Evolutionary conservation across 148 eudicot species (phyloP), one percentile per base, ranked within the genome.

Genomic region (Fagopyrum homotropicum): DNA sequence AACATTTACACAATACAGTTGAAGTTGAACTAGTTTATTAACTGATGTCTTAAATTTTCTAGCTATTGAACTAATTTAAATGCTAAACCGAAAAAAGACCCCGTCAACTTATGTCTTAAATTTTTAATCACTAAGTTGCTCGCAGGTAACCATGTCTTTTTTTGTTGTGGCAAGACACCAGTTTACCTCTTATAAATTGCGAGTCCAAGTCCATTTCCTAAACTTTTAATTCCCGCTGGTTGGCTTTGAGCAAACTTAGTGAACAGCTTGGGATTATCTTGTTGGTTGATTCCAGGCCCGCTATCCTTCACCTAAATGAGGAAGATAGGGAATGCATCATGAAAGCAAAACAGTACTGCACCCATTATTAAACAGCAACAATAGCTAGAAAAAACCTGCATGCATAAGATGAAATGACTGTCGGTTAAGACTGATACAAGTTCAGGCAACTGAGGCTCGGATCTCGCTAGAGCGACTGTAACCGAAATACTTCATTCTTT

Each of bases 101-200:
- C 40, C 40, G 40, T 35, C 40, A 35, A 35, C 40, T 35, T 35
- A 35, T 35, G 40, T 35, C 2, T 35, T 35, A 22, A 22, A 22
- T 2, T 35, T 35, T 35, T 35, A 35, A 35, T 35, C 3, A 35
- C 40, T 1, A 35, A 35, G 40, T 35, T 35, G 0, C 40, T 35
- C 40, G 40, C 40, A 35, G 40, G 40, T 35, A 35, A 35, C 40
- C 40, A 35, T 35, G 40, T 1, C 40, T 35, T 2, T 35, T 2
- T 35, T 35, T 35, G 40, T 9, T 51, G 30, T 73, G 51, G 40
- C 40, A 16, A 29, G 16, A 16, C 11, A 30, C 44, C 16, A 17
- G 35, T 63, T 29, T 86, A 91, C 98, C 98, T 87, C 83, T 88
- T 91, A 78, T 91, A 91, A 78, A 91, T 89, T 26, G 98, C 98